A percentile compares a stretch with the other conserved stretches of the same genome.
These are phyloP conservation scores for Mycena galopus DNA, from an alignment of 768 basidiomycete genomes.

Conservation along the genomic window DNA sequence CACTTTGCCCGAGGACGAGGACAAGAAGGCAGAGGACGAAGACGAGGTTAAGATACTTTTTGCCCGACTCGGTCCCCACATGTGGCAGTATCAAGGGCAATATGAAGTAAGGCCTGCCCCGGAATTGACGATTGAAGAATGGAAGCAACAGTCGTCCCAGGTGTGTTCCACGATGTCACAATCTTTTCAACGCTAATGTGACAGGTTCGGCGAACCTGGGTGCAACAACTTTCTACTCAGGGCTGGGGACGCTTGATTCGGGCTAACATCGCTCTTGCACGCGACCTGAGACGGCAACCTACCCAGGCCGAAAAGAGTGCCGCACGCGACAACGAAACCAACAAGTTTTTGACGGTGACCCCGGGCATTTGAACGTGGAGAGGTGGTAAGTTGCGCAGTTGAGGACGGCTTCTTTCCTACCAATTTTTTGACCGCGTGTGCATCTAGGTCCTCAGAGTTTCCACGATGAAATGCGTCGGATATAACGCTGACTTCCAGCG, in stretches of 20 bases:
- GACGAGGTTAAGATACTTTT: constrained; percentile 18
- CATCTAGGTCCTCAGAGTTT: neutral
- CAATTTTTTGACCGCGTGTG: neutral
- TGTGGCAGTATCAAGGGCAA: constrained; percentile 49
- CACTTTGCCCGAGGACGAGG: neutral
- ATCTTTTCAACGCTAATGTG: neutral
- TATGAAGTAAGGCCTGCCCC: constrained; percentile 36
- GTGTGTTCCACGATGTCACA: neutral
- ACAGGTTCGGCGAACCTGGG: constrained; percentile 22
- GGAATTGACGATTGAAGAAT: constrained; percentile 44
- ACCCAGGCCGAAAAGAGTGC: neutral
- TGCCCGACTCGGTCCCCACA: constrained; percentile 25
- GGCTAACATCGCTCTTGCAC: constrained; percentile 1
- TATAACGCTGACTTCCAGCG: constrained; percentile 22
- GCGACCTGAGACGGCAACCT: constrained; percentile 12
- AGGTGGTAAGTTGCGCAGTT: constrained; percentile 5
- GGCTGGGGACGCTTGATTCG: constrained; percentile 15
- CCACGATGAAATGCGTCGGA: constrained; percentile 18
- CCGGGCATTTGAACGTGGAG: constrained; percentile 21
- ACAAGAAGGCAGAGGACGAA: neutral
- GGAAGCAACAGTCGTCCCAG: constrained; percentile 31
- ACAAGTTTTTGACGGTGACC: constrained; percentile 9
- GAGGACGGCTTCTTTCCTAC: neutral
- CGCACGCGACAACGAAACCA: neutral
- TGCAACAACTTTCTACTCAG: neutral